Evolutionary conservation across 176 grass and related monocot genomes (phyloP), one percentile per base, ranked within the genome.

Genomic region (Aegilops bicornis): DNA sequence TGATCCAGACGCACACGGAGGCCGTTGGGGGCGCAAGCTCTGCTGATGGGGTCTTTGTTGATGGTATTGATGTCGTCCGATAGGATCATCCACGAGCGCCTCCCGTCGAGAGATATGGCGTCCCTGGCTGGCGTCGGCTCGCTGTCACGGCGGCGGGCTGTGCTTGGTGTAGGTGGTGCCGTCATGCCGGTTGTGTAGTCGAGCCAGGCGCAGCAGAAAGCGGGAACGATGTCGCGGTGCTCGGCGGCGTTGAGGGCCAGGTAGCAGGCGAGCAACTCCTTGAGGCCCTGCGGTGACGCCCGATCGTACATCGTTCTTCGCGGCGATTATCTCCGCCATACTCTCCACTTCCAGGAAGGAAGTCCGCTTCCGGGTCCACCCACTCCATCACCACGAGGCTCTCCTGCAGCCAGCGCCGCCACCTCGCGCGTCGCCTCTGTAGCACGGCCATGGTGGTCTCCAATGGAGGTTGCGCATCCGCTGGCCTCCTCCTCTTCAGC

Each of bases 231-330:
- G 76, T 88, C 79, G 58, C 22, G 69, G 84, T 98, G 92, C 32
- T 90, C 87, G 62, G 74, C 79, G 15, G 83, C 84, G 90, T 98
- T 98, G 81, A 98, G 89, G 15, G 88, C 69, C 59, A 98, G 83
- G 90, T 95, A 98, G 91, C 95, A 95, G 1, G 87, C 82, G 42
- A 95, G 85, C 23, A 98, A 85, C 16, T 95, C 92, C 76, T 98
- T 83, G 0, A 98, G 72, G 3, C 88, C 87, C 65, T 79, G 80
- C 10, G 85, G 30, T 82, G 83, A 68, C 1, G 72, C 72, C 6
- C 89, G 62, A 48, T 40, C 39, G 39, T 40, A 93, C 86, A 45
- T 81, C 84, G 37, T 81, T 78, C 69, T 93, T 85, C 14, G 83
- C 91, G 2, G 82, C 63, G 73, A 98, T 91, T 93, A 98, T 95